phyloP scores from a whole-genome alignment of 1,284 basidiomycete genomes.

The Tylopilus orsonianus region DNA sequence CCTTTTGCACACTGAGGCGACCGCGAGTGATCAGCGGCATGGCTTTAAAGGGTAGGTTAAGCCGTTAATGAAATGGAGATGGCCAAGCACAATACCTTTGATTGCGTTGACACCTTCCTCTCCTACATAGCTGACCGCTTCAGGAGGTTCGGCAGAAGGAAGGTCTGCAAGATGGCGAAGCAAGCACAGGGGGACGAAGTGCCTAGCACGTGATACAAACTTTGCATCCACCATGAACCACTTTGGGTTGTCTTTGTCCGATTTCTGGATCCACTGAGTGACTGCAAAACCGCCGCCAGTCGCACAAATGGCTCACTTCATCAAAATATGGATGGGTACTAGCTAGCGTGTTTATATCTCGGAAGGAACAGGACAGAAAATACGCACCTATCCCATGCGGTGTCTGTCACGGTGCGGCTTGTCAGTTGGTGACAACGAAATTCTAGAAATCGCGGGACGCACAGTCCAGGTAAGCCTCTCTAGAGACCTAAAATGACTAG shows the following conservation, averaged over 20 bases:
- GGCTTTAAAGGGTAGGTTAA: conserved; percentile 34
- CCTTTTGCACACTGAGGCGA: conserved; percentile 85
- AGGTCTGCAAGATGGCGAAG: conserved; percentile 63
- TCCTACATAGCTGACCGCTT: conserved; percentile 65
- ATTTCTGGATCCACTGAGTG: conserved; percentile 53
- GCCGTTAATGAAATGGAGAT: not conserved
- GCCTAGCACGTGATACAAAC: conserved; percentile 63
- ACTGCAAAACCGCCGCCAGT: conserved; percentile 2
- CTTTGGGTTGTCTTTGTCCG: conserved; percentile 70
- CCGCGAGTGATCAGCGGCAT: conserved; percentile 88
- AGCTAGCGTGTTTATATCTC: conserved; percentile 5
- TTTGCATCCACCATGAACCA: conserved; percentile 94
- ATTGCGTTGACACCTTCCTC: conserved; percentile 58
- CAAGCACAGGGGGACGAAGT: conserved; percentile 81
- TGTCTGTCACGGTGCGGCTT: conserved; percentile 50
- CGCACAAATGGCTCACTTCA: conserved; percentile 44
- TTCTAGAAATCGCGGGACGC: conserved; percentile 33
- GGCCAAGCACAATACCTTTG: conserved; percentile 45
- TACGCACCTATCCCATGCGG: conserved; percentile 83
- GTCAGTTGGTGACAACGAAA: conserved; percentile 15
- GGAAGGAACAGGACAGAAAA: conserved; percentile 2
- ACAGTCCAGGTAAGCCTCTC: conserved; percentile 90
- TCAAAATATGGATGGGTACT: conserved; percentile 90
- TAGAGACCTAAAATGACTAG: conserved; percentile 54
- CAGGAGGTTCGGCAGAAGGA: conserved; percentile 39